Conservation (phyloP, 176 grass and related monocot genomes). For the Rhynchospora breviuscula region DNA sequence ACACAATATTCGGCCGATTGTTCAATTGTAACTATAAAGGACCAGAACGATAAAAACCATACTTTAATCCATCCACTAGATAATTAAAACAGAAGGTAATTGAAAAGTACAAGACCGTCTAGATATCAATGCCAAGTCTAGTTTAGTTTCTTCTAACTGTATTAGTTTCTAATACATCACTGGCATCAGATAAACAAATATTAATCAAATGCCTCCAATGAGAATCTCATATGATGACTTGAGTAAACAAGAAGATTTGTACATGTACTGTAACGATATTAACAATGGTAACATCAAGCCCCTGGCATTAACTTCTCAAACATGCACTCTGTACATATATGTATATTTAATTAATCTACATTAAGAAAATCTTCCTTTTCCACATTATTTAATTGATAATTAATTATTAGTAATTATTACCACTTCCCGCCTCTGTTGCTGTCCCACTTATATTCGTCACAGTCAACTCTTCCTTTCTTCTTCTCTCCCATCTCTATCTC, state of each 20-base stretch:
- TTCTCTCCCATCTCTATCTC: conserved; percentile 22
- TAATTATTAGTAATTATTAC: conserved; percentile 12
- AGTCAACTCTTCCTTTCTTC: conserved; percentile 38
- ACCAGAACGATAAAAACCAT: too few species aligned
- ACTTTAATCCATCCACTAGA: too few species aligned
- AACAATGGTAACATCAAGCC: neutral
- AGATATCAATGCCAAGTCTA: neutral
- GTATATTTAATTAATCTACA: neutral
- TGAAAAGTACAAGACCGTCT: neutral
- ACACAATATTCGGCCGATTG: too few species aligned
- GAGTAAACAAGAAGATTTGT: neutral
- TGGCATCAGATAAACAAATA: neutral
- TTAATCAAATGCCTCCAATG: neutral
- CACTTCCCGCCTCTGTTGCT: conserved; percentile 18
- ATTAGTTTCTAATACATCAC: neutral
- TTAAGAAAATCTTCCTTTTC: neutral
- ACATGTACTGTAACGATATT: neutral
- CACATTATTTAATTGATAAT: neutral
- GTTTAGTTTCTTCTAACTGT: neutral
- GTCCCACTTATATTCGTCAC: conserved; percentile 7
- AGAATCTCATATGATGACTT: neutral
- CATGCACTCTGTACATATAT: neutral
- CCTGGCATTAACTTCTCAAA: neutral
- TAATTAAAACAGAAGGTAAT: neutral
- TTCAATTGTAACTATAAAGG: too few species aligned